These are phyloP conservation scores for Corynespora cassiicola DNA, from an alignment of 2,329 filamentous ascomycete genomes.

Conservation along the genomic window DNA sequence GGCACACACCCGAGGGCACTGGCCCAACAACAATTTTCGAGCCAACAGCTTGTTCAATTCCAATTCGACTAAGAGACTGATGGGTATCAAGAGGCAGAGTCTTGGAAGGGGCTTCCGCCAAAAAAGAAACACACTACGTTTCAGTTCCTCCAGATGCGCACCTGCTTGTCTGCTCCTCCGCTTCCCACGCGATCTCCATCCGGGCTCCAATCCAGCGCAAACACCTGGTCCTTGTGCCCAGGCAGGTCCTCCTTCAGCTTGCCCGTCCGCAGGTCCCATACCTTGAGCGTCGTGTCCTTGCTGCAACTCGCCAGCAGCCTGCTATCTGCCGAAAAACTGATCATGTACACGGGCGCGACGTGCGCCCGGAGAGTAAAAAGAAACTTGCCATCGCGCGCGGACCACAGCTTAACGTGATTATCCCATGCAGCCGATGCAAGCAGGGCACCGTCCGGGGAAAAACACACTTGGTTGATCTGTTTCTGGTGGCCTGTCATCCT, in stretches of 20 bases:
- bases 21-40: too few species aligned
- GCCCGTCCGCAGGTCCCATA: conserved; percentile 88
- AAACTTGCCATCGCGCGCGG: conserved; percentile 76
- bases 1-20: too few species aligned
- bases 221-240: conserved; percentile 91
- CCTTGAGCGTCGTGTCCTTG: conserved; percentile 92
- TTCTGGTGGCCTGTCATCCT: conserved; percentile 94
- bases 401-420: conserved; percentile 95
- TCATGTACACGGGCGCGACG: conserved; percentile 90
- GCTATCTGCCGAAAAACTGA: conserved; percentile 90
- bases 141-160: conserved; percentile 70
- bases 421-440: conserved; percentile 93
- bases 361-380: conserved; percentile 88
- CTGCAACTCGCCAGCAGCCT: conserved; percentile 85
- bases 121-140: too few species aligned
- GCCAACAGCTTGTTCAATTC: too few species aligned
- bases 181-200: conserved; percentile 89
- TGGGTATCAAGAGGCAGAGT: too few species aligned
- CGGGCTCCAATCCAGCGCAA: conserved; percentile 92
- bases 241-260: conserved; percentile 85
- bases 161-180: conserved; percentile 87
- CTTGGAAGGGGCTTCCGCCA: too few species aligned
- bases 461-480: conserved; percentile 93
- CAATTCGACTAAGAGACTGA: too few species aligned
- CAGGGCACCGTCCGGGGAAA: conserved; percentile 86